Conservation (phyloP, 208 protist genomes). For the Acanthamoeba lenticulata region DNA sequence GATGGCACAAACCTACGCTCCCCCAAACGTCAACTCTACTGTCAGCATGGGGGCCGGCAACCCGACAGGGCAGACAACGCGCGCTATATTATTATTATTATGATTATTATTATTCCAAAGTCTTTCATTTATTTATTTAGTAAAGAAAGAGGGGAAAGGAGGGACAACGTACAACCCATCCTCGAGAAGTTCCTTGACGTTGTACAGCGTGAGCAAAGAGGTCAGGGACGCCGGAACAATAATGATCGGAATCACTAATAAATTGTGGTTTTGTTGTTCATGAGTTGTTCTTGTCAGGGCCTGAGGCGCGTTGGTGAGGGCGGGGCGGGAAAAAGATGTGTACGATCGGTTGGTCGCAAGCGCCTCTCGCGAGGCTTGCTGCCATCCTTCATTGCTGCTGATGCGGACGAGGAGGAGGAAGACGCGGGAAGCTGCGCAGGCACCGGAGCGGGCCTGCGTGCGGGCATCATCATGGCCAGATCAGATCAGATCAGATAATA, state of each 20-base stretch:
- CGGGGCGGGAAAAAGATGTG: too few relatives aligned
- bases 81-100: too few relatives aligned
- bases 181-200: constrained; percentile 32
- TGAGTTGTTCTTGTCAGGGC: background rate
- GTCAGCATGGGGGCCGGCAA: background rate
- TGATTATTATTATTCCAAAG: too few relatives aligned
- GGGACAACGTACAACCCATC: background rate
- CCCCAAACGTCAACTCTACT: background rate
- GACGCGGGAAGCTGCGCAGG: background rate
- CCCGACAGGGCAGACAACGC: background rate
- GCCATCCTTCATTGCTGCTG: too few relatives aligned
- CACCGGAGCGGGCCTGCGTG: background rate
- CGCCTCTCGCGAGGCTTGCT: background rate
- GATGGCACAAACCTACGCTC: constrained; percentile 36
- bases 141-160: background rate
- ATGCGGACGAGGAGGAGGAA: background rate
- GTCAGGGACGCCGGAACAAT: constrained; percentile 6
- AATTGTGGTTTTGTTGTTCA: background rate
- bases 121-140: background rate
- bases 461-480: background rate
- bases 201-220: constrained; percentile 31
- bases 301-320: background rate
- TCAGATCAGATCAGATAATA: too few relatives aligned
- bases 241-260: constrained; percentile 1
- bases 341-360: background rate